A percentile compares a stretch with the other conserved stretches of the same genome.
Evolutionary conservation across 1,284 basidiomycete species (phyloP).

Genomic region (Ustilago cynodontis): DNA sequence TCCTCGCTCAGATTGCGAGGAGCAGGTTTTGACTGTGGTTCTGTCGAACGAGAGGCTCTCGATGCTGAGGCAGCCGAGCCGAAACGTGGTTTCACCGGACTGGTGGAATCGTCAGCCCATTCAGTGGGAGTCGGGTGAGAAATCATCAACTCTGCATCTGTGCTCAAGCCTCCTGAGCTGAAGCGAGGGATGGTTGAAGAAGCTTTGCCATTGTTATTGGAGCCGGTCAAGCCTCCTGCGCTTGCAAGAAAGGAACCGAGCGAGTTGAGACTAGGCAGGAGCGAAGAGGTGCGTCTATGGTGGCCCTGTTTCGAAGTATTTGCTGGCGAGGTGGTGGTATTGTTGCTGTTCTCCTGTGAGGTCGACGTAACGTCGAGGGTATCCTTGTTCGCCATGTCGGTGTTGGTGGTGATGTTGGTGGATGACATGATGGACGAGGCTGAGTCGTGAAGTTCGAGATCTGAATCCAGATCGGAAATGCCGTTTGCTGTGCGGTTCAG

Average conservation of each 20-base stretch:
- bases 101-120: conserved; percentile 34
- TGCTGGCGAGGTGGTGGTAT: not conserved
- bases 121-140: conserved; percentile 34
- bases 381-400: conserved; percentile 1
- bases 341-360: not conserved
- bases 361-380: not conserved
- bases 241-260: conserved; percentile 41
- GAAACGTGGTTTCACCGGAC: conserved; percentile 6
- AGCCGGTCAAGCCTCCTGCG: conserved; percentile 13
- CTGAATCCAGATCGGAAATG: not conserved
- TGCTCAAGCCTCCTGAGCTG: conserved; percentile 16
- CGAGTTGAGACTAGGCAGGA: conserved; percentile 39
- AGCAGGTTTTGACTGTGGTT: not conserved
- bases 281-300: conserved; percentile 35
- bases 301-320: conserved; percentile 6
- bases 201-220: not conserved
- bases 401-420: not conserved
- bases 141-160: conserved; percentile 47
- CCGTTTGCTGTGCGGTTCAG: not conserved
- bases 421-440: not conserved
- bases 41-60: not conserved
- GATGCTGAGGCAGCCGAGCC: not conserved
- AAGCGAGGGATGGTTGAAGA: not conserved
- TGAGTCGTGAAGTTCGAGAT: not conserved
- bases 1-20: conserved; percentile 20